Evolutionary conservation across 176 grass and related monocot species (phyloP), one percentile per base, ranked within the genome.

Genomic region (Saccharum officinarum): DNA sequence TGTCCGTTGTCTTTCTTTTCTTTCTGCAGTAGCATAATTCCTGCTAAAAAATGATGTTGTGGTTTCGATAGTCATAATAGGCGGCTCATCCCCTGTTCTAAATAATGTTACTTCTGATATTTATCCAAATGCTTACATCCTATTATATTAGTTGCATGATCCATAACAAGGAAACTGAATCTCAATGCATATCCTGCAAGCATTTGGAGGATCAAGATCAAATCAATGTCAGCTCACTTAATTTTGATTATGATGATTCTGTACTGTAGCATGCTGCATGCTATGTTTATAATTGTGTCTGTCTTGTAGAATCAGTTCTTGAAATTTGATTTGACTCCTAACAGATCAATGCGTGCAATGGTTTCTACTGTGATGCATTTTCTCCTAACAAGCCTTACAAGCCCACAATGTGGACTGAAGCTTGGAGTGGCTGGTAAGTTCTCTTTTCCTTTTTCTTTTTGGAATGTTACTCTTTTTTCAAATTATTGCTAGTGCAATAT

Each of bases 311-410:
- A 31, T 30, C 33, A 42, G 39, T 14, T 47, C 5, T 69, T 80
- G 18, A 67, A 82, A 50, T 69, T 85, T 5, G 2, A 44, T 45
- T 70, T 62, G 16, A 33, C 23, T 77, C 81, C 28, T 85, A 64
- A 85, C 94, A 99, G 97, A 94, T 99, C 83, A 99, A 99, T 80
- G 82, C 97, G 64, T 99, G 97, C 79, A 99, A 99, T 88, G 97
- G 97, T 73, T 99, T 99, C 86, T 99, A 99, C 75, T 99, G 97
- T 86, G 97, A 99, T 73, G 73, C 97, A 70, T 99, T 99, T 89
- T 77, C 92, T 64, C 94, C 97, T 30, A 99, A 99, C 85, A 77
- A 84, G 28, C 79, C 92, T 83, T 92, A 92, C 75, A 99, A 99
- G 84, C 97, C 97, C 78, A 86, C 65, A 13, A 99, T 99, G 97